Evolutionary conservation across 2,329 filamentous ascomycete genomes (phyloP).

Genomic region (Calonectria multiphialidica): DNA sequence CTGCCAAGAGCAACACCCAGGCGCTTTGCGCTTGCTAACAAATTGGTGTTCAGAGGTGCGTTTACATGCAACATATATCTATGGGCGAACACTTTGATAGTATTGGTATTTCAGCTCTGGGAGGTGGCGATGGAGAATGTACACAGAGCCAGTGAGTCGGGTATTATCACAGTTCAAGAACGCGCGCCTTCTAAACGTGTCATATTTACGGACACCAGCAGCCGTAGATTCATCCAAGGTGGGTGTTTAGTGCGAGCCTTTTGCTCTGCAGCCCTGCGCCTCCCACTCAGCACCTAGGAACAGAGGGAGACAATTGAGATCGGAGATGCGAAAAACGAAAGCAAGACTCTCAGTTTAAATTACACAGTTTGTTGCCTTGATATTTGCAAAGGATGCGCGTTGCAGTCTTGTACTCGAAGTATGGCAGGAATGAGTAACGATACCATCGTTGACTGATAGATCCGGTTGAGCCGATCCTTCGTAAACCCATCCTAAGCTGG

Average conservation of each 20-base stretch:
- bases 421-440: neutral
- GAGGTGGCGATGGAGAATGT: neutral
- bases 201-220: neutral
- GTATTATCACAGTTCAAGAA: neutral
- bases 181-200: neutral
- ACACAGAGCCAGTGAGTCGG: neutral
- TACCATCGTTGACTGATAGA: neutral
- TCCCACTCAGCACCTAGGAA: neutral
- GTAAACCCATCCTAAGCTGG: neutral
- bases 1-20: neutral
- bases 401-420: too few species aligned
- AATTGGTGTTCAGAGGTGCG: neutral
- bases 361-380: neutral
- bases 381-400: neutral
- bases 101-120: neutral
- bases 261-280: neutral
- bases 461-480: conserved; percentile 10
- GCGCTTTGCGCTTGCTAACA: neutral
- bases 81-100: neutral
- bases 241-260: neutral
- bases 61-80: neutral
- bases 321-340: too few species aligned
- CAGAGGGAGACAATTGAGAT: too few species aligned
- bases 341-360: neutral
- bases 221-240: neutral